phyloP scores from a whole-genome alignment of 306 rosid genomes.

The Canavalia ensiformis region DNA sequence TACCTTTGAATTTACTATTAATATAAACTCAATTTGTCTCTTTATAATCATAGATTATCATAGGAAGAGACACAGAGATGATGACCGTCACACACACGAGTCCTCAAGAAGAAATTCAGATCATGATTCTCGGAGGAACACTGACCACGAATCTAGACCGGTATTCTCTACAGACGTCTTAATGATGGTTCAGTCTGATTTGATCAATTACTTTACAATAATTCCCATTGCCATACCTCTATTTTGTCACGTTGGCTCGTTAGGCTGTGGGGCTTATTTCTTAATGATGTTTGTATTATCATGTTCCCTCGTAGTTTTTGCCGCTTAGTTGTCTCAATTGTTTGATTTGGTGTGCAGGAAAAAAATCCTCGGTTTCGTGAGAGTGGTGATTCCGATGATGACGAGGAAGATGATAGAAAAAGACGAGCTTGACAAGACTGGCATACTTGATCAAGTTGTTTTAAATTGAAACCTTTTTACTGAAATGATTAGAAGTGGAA shows the following conservation, averaged over 20 bases:
- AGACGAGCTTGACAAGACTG: constrained; percentile 54
- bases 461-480: constrained; percentile 4
- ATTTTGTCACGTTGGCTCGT: not conserved
- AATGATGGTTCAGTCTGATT: constrained; percentile 34
- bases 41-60: constrained; percentile 63
- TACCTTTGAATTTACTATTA: constrained; percentile 15
- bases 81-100: constrained; percentile 75
- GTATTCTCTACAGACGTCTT: constrained; percentile 55
- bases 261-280: constrained; percentile 12
- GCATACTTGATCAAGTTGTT: constrained; percentile 15
- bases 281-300: constrained; percentile 9
- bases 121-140: constrained; percentile 73
- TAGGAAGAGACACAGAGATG: constrained; percentile 84
- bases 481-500: constrained; percentile 38
- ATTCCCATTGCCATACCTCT: constrained; percentile 33
- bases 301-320: constrained; percentile 12
- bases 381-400: constrained; percentile 98
- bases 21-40: constrained; percentile 25
- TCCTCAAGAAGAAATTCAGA: constrained; percentile 75
- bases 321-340: not conserved
- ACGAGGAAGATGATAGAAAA: constrained; percentile 86
- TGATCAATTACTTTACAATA: not conserved
- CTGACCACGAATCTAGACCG: constrained; percentile 87
- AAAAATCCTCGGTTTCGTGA: constrained; percentile 98
- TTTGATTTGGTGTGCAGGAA: constrained; percentile 66